Base-by-base conservation (phyloP, 306 rosid genomes). In the Nissolia schottii region DNA sequence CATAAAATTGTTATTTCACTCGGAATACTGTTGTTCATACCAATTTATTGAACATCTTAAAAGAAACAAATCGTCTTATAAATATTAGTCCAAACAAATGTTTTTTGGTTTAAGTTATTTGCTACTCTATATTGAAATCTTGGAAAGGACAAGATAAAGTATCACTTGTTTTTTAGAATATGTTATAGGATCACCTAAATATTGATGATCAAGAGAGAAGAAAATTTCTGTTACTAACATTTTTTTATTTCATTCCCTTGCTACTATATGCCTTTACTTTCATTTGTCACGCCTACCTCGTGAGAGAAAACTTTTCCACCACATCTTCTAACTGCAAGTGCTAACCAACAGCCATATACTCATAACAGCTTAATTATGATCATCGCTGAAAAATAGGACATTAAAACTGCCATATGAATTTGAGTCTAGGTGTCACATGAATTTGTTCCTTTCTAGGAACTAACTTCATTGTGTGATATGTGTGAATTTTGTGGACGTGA, bases 251-350 rank as follows among this genome's bases (percentile, higher is more conserved):
- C n/a, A n/a, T n/a, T n/a, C 11, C 24, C 27, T 65, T 2, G 46
- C 50, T 59, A 13, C 23, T 24, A 16, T 24, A 8, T 22, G 4
- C 54, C 22, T 14, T 8, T 10, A 40, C 68, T 80, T 61, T 68
- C 16, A 46, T 41, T 80, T 80, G 53, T 76, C 85, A 76, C 46
- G 32, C 81, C 76, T 48, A 37, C 53, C 81, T 71, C 67, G 85
- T 81, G 85, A 81, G 3, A 76, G 1, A 48, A 27, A 46, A 77
- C 43, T 48, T 67, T 58, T 62, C 8, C 73, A 35, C 53, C 37
- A 31, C 68, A 46, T 54, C 67, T 32, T 63, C 73, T 72, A 71
- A 64, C 82, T 50, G 10, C 78, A 74, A 50, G 7, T 35, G 18
- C 64, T 31, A 68, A 71, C 71, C 60, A 40, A 53, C 37, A 49